Conservation (phyloP, 2,329 filamentous ascomycete species). For the Cladosporium sp. region DNA sequence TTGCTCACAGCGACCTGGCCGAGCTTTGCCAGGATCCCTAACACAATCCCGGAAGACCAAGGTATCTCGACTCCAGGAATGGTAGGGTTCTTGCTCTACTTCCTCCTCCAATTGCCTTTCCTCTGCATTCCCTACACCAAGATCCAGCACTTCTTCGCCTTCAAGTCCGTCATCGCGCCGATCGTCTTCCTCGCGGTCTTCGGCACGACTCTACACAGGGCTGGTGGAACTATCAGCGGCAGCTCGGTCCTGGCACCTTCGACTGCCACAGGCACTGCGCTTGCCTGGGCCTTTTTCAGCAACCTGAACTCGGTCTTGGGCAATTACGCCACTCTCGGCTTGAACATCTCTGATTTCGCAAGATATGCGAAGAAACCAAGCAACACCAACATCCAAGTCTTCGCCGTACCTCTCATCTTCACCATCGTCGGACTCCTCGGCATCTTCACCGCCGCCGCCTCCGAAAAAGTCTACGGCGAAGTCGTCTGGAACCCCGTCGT, state of each 20-base stretch:
- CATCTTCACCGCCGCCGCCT: conserved; percentile 52
- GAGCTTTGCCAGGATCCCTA: conserved; percentile 46
- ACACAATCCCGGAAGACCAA: conserved; percentile 43
- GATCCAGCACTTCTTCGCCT: conserved; percentile 25
- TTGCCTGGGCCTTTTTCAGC: conserved; percentile 26
- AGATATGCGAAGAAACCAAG: conserved; percentile 28
- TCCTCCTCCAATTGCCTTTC: conserved; percentile 48
- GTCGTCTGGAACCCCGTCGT: conserved; percentile 31
- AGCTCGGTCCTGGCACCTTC: conserved; percentile 25
- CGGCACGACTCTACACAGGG: conserved; percentile 25
- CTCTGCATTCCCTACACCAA: conserved; percentile 47
- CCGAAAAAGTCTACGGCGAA: conserved; percentile 45
- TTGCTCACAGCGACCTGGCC: conserved; percentile 48
- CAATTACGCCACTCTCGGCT: conserved; percentile 28
- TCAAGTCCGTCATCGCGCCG: conserved; percentile 38
- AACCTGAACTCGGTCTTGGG: conserved; percentile 26
- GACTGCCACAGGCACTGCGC: conserved; percentile 12
- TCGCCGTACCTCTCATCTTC: conserved; percentile 45
- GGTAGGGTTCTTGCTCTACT: conserved; percentile 52
- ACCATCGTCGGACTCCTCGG: conserved; percentile 46
- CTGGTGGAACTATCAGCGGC: conserved; percentile 24
- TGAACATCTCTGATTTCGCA: conserved; percentile 31
- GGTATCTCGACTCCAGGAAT: conserved; percentile 52
- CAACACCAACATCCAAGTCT: conserved; percentile 27
- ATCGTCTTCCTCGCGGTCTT: conserved; percentile 29